These are phyloP conservation scores for Alternaria alternata DNA, from an alignment of 2,329 filamentous ascomycete species.

Conservation along the genomic window DNA sequence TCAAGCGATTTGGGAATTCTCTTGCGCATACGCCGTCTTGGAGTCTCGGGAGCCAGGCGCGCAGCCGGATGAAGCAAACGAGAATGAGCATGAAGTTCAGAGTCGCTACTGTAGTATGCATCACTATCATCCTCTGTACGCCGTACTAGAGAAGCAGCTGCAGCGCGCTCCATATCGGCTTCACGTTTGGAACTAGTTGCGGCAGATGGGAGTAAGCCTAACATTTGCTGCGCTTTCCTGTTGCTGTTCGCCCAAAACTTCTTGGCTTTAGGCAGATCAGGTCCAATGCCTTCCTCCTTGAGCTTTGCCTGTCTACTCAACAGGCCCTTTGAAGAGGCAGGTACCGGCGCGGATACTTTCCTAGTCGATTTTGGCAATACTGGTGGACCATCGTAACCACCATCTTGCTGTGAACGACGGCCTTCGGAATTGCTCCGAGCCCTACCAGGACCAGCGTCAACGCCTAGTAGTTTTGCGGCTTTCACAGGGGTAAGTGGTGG, in stretches of 20 bases:
- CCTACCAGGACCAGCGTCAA: constrained; percentile 9
- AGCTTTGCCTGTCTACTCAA: constrained; percentile 12
- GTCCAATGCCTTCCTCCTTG: constrained; percentile 20
- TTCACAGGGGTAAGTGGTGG: constrained; percentile 32
- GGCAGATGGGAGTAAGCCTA: constrained; percentile 19
- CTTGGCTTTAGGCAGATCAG: constrained; percentile 15
- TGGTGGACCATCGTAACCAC: constrained; percentile 4
- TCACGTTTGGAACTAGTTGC: constrained; percentile 13
- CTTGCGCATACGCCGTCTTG: constrained; percentile 20
- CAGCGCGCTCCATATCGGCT: background rate
- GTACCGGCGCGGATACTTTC: constrained; percentile 6
- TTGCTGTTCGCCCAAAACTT: constrained; percentile 14
- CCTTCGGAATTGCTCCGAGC: constrained; percentile 1
- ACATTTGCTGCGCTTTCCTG: constrained; percentile 24
- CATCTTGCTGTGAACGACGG: constrained; percentile 6
- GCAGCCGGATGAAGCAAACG: constrained; percentile 3
- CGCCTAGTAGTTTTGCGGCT: constrained; percentile 32
- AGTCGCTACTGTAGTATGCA: constrained; percentile 18
- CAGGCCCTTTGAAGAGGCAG: constrained; percentile 9
- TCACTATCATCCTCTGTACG: constrained; percentile 13
- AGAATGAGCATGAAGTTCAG: constrained; percentile 7
- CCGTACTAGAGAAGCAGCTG: background rate
- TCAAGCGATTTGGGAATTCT: constrained; percentile 26
- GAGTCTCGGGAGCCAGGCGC: constrained; percentile 4
- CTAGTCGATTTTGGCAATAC: constrained; percentile 14